phyloP scores from a whole-genome alignment of 176 grass and related monocot species.

The Aegilops bicornis region DNA sequence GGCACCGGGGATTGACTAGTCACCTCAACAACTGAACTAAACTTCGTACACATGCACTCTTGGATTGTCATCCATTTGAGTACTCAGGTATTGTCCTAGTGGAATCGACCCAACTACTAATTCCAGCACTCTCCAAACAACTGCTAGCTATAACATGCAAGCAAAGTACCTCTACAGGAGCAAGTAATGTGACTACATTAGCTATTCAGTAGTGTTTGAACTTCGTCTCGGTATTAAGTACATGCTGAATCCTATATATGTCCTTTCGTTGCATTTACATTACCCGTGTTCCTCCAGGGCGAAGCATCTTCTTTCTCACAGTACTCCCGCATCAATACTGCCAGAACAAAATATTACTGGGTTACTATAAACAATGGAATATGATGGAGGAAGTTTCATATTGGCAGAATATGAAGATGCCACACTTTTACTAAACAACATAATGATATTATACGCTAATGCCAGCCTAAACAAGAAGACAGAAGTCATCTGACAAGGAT shows the following conservation, averaged over 20 bases:
- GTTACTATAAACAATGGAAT: conserved; percentile 21
- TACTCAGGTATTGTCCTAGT: neutral
- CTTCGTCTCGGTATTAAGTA: neutral
- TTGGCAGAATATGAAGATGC: conserved; percentile 17
- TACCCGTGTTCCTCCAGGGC: neutral
- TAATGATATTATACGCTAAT: neutral
- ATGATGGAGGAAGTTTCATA: conserved; percentile 5
- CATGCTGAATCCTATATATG: conserved; percentile 1
- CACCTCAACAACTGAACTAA: neutral
- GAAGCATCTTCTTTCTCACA: conserved; percentile 14
- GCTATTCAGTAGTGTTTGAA: neutral
- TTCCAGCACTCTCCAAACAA: conserved; percentile 1
- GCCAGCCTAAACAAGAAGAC: too few species aligned
- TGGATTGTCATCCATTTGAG: neutral
- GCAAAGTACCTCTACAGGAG: neutral
- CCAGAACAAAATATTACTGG: conserved; percentile 24
- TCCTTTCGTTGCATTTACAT: conserved; percentile 2
- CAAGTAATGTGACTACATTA: neutral
- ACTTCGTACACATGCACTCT: neutral
- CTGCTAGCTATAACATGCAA: neutral
- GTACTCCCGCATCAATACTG: conserved; percentile 23
- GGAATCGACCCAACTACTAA: neutral
- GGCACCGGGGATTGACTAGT: neutral
- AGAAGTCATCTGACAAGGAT: too few species aligned
- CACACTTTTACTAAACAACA: neutral